phyloP scores from a whole-genome alignment of 495 filamentous ascomycete species.

The Cercophora sp. region DNA sequence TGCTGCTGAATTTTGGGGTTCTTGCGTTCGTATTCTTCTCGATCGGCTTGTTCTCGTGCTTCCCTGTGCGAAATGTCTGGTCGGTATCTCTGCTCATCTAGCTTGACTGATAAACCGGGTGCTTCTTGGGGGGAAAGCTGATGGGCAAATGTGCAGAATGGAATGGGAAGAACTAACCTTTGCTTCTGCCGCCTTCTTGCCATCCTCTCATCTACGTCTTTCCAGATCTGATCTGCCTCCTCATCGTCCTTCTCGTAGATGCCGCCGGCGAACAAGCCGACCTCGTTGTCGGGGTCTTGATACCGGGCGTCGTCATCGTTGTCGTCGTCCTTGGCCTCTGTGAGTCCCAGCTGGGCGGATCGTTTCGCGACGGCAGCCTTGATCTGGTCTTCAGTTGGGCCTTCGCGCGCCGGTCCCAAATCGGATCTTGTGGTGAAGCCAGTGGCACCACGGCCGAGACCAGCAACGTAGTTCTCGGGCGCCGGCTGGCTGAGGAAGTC shows the following conservation, averaged over 20 bases:
- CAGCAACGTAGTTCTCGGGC: slow-evolving; percentile 97
- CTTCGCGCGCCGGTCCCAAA: slow-evolving; percentile 92
- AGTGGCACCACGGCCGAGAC: slow-evolving; percentile 94
- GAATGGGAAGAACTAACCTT: slow-evolving; percentile 73
- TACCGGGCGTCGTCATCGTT: slow-evolving; percentile 82
- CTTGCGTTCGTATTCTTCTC: slow-evolving; percentile 89
- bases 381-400: slow-evolving; percentile 95
- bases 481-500: slow-evolving; percentile 90
- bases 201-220: slow-evolving; percentile 95
- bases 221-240: slow-evolving; percentile 93
- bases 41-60: slow-evolving; percentile 86
- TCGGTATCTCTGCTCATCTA: no score
- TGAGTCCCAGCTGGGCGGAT: slow-evolving; percentile 73
- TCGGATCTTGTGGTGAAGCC: slow-evolving; percentile 98
- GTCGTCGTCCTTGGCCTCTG: slow-evolving; percentile 76
- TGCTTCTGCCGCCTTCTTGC: slow-evolving; percentile 76
- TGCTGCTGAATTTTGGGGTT: slow-evolving; percentile 99
- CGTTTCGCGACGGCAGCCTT: slow-evolving; percentile 93
- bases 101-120: slow-evolving; percentile 82
- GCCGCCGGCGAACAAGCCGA: slow-evolving; percentile 89
- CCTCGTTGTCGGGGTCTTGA: slow-evolving; percentile 95
- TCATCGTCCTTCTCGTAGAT: slow-evolving; percentile 95
- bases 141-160: slow-evolving; percentile 10
- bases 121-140: slow-evolving; percentile 26
- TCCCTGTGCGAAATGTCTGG: slow-evolving; percentile 70